phyloP scores from a whole-genome alignment of 495 filamentous ascomycete species.

The Aspergillus saccharolyticus region DNA sequence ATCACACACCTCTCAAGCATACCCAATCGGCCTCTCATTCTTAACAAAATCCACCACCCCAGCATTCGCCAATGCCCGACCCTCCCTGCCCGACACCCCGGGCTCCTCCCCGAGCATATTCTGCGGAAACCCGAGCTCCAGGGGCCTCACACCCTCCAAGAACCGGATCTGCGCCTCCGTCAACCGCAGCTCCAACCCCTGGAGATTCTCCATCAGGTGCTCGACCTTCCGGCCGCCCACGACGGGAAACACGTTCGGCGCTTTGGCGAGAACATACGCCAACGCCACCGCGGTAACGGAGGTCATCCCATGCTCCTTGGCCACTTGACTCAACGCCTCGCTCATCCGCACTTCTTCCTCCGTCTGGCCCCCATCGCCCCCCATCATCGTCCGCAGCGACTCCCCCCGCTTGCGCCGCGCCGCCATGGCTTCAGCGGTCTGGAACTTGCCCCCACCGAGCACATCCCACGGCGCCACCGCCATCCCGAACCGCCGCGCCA shows the following conservation, averaged over 20 bases:
- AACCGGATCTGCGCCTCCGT: conserved; percentile 51
- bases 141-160: conserved; percentile 45
- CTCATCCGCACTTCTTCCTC: conserved; percentile 41
- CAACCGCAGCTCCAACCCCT: conserved; percentile 49
- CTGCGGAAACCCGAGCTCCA: conserved; percentile 50
- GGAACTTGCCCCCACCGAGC: conserved; percentile 51
- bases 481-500: conserved; percentile 54
- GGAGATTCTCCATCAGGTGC: conserved; percentile 59
- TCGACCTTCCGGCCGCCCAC: conserved; percentile 61
- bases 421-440: conserved; percentile 32
- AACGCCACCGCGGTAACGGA: conserved; percentile 56
- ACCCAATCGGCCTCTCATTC: conserved; percentile 26
- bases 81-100: conserved; percentile 28
- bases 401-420: conserved; percentile 29
- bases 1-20: conserved; percentile 6
- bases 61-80: conserved; percentile 31
- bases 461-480: conserved; percentile 53
- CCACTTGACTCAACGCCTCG: conserved; percentile 47
- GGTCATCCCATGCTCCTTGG: conserved; percentile 41
- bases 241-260: conserved; percentile 72
- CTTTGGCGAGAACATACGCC: conserved; percentile 69
- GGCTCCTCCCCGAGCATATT: conserved; percentile 27
- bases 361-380: conserved; percentile 18
- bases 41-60: conserved; percentile 45
- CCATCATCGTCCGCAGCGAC: conserved; percentile 21